Evolutionary conservation across 169 alveolate species (phyloP).

Genomic region (Plasmodium falciparum): DNA sequence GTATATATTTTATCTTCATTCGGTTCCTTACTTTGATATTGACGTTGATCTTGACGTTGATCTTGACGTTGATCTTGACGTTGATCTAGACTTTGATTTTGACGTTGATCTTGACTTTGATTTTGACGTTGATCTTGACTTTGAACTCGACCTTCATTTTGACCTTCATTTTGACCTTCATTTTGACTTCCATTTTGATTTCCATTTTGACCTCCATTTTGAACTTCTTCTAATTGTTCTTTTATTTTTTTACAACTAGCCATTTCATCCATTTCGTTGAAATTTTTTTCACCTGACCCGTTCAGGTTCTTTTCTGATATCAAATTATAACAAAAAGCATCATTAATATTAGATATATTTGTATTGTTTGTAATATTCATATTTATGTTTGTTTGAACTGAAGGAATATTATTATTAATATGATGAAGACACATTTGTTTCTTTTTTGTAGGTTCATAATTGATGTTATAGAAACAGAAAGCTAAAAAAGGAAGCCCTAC

Average conservation of each 20-base stretch:
- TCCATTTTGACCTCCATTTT: background rate
- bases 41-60: too few species aligned
- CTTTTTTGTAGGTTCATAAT: background rate
- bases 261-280: background rate
- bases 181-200: too few species aligned
- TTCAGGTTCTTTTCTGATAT: background rate
- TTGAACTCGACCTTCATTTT: too few species aligned
- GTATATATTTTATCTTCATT: background rate
- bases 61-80: too few species aligned
- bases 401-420: background rate
- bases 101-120: too few species aligned
- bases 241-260: background rate
- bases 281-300: background rate
- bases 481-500: slow-evolving; percentile 66
- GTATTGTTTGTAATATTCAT: background rate
- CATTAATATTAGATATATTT: background rate
- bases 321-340: background rate
- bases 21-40: background rate
- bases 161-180: too few species aligned
- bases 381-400: background rate
- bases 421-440: background rate
- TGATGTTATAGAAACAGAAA: slow-evolving; percentile 49
- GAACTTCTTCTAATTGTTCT: background rate
- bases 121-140: too few species aligned
- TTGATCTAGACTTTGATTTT: too few species aligned